Conservation (phyloP, 1,139 yeast species). For the Yueomyces sp. region DNA sequence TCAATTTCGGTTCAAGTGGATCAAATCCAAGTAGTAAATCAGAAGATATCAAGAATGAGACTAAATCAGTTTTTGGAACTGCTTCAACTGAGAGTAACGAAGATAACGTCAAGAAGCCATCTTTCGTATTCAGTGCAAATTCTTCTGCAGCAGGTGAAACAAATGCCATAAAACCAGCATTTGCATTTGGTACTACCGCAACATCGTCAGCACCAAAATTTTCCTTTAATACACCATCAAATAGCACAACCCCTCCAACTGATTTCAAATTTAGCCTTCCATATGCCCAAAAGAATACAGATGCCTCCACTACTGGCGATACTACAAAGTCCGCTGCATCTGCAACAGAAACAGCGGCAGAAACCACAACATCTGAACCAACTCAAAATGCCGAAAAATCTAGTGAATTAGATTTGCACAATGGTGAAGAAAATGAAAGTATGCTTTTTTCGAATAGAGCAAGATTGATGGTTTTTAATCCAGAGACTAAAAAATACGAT, state of each 20-base stretch:
- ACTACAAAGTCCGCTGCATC: background rate
- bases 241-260: constrained; percentile 8
- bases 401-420: constrained; percentile 39
- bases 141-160: background rate
- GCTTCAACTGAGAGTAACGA: background rate
- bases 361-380: constrained; percentile 31
- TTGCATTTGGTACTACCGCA: constrained; percentile 19
- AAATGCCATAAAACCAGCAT: constrained; percentile 12
- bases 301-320: constrained; percentile 3
- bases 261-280: constrained; percentile 23
- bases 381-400: constrained; percentile 36
- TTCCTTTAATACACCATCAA: constrained; percentile 8
- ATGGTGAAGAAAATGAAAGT: constrained; percentile 84
- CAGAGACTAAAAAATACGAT: constrained; percentile 38
- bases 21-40: background rate
- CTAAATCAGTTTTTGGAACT: background rate
- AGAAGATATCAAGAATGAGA: background rate
- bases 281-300: constrained; percentile 15
- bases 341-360: constrained; percentile 7
- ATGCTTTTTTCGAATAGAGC: constrained; percentile 53
- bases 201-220: constrained; percentile 9
- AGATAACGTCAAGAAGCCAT: constrained; percentile 8
- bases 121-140: constrained; percentile 10
- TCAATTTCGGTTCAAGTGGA: background rate
- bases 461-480: constrained; percentile 52